Base-by-base conservation (phyloP, 192 early-diverging fungal genomes). In the Allomyces macrogynus region DNA sequence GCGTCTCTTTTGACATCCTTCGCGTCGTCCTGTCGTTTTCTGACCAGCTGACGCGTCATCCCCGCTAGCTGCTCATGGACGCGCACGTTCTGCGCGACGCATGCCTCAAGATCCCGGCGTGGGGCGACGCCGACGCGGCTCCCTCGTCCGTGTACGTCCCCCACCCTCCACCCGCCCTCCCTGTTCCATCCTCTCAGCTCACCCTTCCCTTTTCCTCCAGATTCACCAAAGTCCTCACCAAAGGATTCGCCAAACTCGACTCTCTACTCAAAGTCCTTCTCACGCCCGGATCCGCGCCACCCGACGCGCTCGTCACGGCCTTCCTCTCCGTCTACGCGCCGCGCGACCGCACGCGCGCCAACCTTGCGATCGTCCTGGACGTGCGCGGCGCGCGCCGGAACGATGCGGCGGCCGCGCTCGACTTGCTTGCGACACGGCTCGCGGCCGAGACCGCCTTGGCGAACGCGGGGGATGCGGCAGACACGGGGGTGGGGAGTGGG, bases 281-380 rank as follows among this genome's bases (percentile, higher is more conserved):
- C 14, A 63, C 43, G 0, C 32, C 43, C 18, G 43, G 26, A 3
- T 27, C 43, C 18, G 23, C 5, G 16, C 32, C 43, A 22, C 32
- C 43, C 18, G 43, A 43, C n/a, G 18, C 23, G 20, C 32, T 63
- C 18, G 43, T 66, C 27, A 5, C 70, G 43, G 3, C 69, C 69
- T 5, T 71, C 71, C 32, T 78, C 74, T n/a, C 69, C 43, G 44
- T 54, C 12, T 54, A 54, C 44, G 12, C 44, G 10, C 12, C 44
- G 44, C 12, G 12, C 10, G 44, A 54, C 44, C 44, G 18, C 12
- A 54, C 44, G 44, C 44, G 44, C 44, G 44, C 12, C 3, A 54
- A 54, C 18, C 44, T 54, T 1, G 8, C 18, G 44, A 18, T 18
- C 44, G 18, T 54, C 1, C 10, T 54, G 10, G 44, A 54, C 26